Evolutionary conservation across 2,329 filamentous ascomycete genomes (phyloP), one percentile per base, ranked within the genome.

Genomic region (Colletotrichum eleusines): DNA sequence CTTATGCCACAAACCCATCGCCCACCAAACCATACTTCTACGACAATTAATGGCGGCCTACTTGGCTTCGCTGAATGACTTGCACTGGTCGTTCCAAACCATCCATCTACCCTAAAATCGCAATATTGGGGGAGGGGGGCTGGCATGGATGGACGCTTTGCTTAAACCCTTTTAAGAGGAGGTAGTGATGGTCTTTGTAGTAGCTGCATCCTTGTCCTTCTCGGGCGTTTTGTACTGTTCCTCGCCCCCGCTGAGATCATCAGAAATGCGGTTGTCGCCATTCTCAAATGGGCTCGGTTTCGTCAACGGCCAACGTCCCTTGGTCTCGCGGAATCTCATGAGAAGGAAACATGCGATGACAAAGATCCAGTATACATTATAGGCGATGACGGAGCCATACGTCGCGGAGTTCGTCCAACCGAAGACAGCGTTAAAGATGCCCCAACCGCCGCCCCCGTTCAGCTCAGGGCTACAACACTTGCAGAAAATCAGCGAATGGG

Each of bases 361-460:
- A 11, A 84, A 84, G 61, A 96, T 81, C 94, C 94, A 97, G 83
- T 97, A 97, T 20, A 95, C 69, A 78, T 96, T 97, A 83, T 97
- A 97, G 1, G 92, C 90, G 73, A 97, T 90, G 73, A 97, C 92
- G 1, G 93, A 95, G 62, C 94, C 94, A 76, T 95, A 94, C 1
- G 94, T 97, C 6, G 93, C 94, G 16, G 92, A 94, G 83, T 97
- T 97, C 72, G 90, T 88, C 94, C 94, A 97, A 69, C 94, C 94
- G 14, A 97, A 85, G 63, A 97, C 86, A 69, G 93, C 90, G 76
- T 97, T 95, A 85, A 97, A 94, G 74, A 97, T 90, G 66, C 93
- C 93, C 94, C 94, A 97, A 54, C 92, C 93, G 46, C 91, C 90
- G 58, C 91, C 91, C 35, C 92, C 91, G 73, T 93, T 90, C 48